Evolutionary conservation across 1,139 yeast species (phyloP).

Genomic region (Debaryomyces subglobosus): DNA sequence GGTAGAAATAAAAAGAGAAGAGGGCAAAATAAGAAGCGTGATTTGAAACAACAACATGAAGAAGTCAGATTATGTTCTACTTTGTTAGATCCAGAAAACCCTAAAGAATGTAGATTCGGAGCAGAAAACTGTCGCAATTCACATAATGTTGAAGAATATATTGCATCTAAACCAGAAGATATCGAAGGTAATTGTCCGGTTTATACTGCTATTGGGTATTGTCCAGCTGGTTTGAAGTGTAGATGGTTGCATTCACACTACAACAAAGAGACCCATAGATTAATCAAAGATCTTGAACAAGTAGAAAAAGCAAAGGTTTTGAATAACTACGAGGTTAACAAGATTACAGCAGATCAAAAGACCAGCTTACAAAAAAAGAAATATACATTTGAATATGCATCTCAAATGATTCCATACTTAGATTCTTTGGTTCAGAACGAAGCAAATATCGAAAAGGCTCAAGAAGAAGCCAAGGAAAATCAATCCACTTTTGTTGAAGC

Average conservation of each 20-base stretch:
- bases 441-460: constrained; percentile 35
- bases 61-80: constrained; percentile 68
- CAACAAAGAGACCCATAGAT: constrained; percentile 47
- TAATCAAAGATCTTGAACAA: constrained; percentile 47
- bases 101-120: constrained; percentile 65
- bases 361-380: constrained; percentile 63
- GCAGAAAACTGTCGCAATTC: constrained; percentile 70
- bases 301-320: constrained; percentile 35
- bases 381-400: constrained; percentile 59
- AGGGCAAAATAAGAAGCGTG: constrained; percentile 92
- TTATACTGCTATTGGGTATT: constrained; percentile 75
- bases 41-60: constrained; percentile 71
- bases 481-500: constrained; percentile 64
- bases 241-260: constrained; percentile 86
- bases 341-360: constrained; percentile 56
- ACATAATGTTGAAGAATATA: constrained; percentile 71
- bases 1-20: constrained; percentile 53
- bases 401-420: constrained; percentile 54
- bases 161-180: constrained; percentile 70
- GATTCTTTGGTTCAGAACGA: constrained; percentile 50
- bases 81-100: constrained; percentile 53
- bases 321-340: constrained; percentile 65
- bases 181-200: constrained; percentile 83
- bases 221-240: constrained; percentile 92
- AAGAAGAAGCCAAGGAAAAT: constrained; percentile 34